Conservation (phyloP, 768 basidiomycete species). For the Polyporus arcularius region DNA sequence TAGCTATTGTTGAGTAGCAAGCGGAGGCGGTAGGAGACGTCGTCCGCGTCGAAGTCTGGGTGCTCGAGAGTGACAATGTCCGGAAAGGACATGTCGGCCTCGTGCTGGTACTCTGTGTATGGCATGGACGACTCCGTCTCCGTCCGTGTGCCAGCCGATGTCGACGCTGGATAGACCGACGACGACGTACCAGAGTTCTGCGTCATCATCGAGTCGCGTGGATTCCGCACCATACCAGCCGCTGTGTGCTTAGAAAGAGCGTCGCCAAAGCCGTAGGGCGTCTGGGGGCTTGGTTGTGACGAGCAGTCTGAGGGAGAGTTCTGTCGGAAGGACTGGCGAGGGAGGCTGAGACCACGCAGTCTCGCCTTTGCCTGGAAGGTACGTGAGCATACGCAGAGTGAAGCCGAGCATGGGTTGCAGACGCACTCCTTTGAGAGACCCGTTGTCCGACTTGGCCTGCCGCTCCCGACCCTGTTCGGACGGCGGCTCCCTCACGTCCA, state of each 20-base stretch:
- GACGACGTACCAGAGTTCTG: constrained; percentile 70
- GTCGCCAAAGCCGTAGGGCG: constrained; percentile 22
- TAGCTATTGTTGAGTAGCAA: constrained; percentile 87
- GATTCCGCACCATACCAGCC: constrained; percentile 24
- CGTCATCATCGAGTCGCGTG: constrained; percentile 54
- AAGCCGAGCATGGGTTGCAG: neutral
- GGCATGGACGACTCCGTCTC: constrained; percentile 70
- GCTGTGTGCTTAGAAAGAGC: constrained; percentile 15
- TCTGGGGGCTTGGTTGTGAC: constrained; percentile 30
- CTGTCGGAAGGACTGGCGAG: constrained; percentile 35
- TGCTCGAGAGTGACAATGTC: constrained; percentile 28
- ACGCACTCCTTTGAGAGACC: constrained; percentile 27
- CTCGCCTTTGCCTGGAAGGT: constrained; percentile 36
- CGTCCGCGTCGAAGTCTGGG: constrained; percentile 55
- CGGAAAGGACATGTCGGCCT: constrained; percentile 34
- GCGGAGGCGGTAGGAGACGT: constrained; percentile 82
- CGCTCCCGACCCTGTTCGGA: constrained; percentile 15
- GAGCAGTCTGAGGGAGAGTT: constrained; percentile 30
- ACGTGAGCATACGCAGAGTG: neutral
- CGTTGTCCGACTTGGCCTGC: constrained; percentile 28
- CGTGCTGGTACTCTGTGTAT: constrained; percentile 49
- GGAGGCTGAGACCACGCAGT: constrained; percentile 33
- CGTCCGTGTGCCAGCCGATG: constrained; percentile 61
- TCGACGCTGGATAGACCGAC: constrained; percentile 76
- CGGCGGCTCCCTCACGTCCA: constrained; percentile 14